phyloP scores from a whole-genome alignment of 2,329 filamentous ascomycete species.

The Bipolaris gigantea region DNA sequence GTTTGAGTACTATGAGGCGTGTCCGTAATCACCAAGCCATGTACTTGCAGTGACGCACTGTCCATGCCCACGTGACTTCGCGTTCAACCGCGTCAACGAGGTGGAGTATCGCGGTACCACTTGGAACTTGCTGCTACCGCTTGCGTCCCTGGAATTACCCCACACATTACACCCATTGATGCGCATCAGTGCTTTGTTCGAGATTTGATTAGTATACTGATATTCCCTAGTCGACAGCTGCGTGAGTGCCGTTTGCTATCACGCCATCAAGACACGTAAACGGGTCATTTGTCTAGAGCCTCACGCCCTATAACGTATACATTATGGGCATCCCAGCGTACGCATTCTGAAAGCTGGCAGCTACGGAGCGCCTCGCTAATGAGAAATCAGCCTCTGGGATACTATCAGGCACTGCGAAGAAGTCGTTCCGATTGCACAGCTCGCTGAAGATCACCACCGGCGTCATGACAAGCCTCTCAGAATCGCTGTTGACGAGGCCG shows the following conservation, averaged over 20 bases:
- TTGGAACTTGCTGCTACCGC: not conserved
- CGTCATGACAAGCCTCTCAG: constrained; percentile 42
- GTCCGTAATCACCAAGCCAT: not conserved
- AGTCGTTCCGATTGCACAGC: constrained; percentile 39
- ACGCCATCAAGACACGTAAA: constrained; percentile 10
- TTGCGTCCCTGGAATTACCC: not conserved
- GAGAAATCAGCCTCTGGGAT: constrained; percentile 40
- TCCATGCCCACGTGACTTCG: not conserved
- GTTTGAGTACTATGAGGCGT: too few relatives aligned
- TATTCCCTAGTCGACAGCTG: too few relatives aligned
- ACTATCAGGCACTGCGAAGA: constrained; percentile 43
- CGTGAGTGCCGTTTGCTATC: not conserved
- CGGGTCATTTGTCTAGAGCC: not conserved
- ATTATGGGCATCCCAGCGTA: constrained; percentile 31
- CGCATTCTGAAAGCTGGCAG: not conserved
- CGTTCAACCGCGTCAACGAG: not conserved
- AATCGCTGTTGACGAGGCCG: constrained; percentile 50
- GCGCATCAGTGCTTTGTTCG: not conserved
- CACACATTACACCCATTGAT: not conserved
- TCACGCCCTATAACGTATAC: not conserved
- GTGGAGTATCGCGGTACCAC: not conserved
- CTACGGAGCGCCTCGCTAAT: not conserved
- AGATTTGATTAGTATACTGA: not conserved
- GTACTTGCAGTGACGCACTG: too few relatives aligned
- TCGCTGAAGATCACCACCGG: constrained; percentile 44